Evolutionary conservation across 306 rosid species (phyloP), one percentile per base, ranked within the genome.

Genomic region (Medicago arabica): DNA sequence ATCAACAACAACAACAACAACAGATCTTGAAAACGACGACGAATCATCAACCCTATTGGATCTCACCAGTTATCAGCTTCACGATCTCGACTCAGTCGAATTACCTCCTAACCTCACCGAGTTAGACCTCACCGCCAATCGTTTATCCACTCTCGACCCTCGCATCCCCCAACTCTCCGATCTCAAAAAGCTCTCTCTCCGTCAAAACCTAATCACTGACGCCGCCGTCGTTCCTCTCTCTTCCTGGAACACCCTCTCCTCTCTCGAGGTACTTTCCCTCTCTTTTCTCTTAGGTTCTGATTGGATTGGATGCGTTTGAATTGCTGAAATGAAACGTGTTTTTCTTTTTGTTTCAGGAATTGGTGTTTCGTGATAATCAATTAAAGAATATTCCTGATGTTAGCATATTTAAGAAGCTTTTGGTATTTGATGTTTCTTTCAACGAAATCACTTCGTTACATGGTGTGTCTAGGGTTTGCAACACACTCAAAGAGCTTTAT

Each of bases 121-220:
- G 82, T 75, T 96, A 69, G 99, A 96, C 90, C 87, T 96, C 65
- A 92, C 98, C 15, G 85, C 93, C 13, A 96, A 96, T 85, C 96
- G 97, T 7, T 82, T 92, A 57, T 80, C 97, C 17, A n/a, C 57
- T 51, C 62, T 96, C 81, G 98, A 96, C 84, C 71, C 92, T 72
- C 97, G 98, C 81, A 90, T 96, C 40, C 86, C 57, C n/a, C 78
- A 76, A 64, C 90, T 96, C 12, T 80, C 88, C 23, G 62, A 74
- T 83, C 98, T 92, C 63, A 86, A 78, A 79, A 92, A 96, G 84
- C 93, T 96, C 13, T 96, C 97, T 7, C 72, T 92, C 51, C 98
- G 97, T 25, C 98, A 96, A 58, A 92, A 96, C 86, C 97, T 92
- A 65, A 21, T 96, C 74, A 76, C 83, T 1, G 97, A 96, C 60